Evolutionary conservation across 2,329 filamentous ascomycete species (phyloP), one percentile per base, ranked within the genome.

Genomic region (Penicillium sp.): DNA sequence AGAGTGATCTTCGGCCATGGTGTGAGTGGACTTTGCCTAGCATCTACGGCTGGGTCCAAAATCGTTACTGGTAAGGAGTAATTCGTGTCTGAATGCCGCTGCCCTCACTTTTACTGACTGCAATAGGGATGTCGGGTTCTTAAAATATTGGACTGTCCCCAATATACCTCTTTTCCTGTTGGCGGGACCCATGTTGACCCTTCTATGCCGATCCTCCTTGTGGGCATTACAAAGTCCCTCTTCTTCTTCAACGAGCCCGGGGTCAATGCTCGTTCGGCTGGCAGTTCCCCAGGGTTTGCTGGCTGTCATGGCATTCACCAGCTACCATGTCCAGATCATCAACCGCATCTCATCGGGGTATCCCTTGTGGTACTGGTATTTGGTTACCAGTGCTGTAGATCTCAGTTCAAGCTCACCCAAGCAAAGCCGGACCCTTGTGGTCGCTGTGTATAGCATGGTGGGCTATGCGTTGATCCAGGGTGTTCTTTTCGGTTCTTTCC

Each of bases 301-400:
- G 19, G 87, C 88, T 1, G 59, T 84, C 2, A 73, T 93, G 58
- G 90, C 91, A 21, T 74, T 92, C 21, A 91, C 87, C 13, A 91
- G 79, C 61, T 96, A 95, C 70, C 94, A 99, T 70, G 89, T 97
- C 27, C 94, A 99, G 75, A 95, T 99, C 65, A 88, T 97, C 67
- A 96, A 89, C 44, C 85, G 94, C 25, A 82, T 99, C 16, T 88
- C 91, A 1, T 96, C 92, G 0, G 93, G 87, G 0, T 96, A 93
- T 73, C 90, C 92, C 1, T 75, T 94, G 19, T 97, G 92, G 91
- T 94, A 96, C 71, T 87, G 89, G 81, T 91, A 88, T 80, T 72
- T 96, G 39, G 90, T 89, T 0, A 76, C 75, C 19, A 60, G 60
- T 36, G 63, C 68, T 16, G 57, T 74, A 44, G 60, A 63, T 33